Conservation (phyloP, 345 rosid genomes). For the Camelina hispida region DNA sequence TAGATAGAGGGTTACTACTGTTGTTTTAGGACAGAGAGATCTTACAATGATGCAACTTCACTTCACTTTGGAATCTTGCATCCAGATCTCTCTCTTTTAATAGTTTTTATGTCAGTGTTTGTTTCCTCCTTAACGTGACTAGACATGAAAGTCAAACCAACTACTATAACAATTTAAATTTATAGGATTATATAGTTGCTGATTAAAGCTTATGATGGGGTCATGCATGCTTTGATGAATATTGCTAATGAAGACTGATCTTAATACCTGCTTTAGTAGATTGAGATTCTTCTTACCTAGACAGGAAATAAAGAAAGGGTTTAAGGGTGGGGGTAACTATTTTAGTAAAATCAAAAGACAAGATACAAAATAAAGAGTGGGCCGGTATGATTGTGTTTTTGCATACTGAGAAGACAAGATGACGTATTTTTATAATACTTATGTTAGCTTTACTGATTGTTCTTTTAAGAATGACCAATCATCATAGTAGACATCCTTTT, state of each 20-base stretch:
- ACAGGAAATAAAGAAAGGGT: constrained; percentile 22
- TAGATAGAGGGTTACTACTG: constrained; percentile 17
- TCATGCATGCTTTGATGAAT: constrained; percentile 34
- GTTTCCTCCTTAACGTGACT: constrained; percentile 36
- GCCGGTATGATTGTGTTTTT: constrained; percentile 33
- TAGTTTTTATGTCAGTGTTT: constrained; percentile 39
- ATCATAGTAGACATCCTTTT: constrained; percentile 26
- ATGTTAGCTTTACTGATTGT: constrained; percentile 33
- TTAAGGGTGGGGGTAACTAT: constrained; percentile 28
- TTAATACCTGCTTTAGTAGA: constrained; percentile 38
- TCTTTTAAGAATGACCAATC: constrained; percentile 35
- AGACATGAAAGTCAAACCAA: constrained; percentile 37
- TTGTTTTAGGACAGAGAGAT: constrained; percentile 34
- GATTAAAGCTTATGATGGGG: constrained; percentile 18
- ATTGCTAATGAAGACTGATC: constrained; percentile 37
- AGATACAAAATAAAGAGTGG: constrained; percentile 11
- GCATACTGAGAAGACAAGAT: constrained; percentile 31
- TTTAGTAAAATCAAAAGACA: constrained; percentile 26
- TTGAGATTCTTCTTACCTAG: constrained; percentile 32
- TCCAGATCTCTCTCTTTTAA: constrained; percentile 31
- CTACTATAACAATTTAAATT: constrained; percentile 7
- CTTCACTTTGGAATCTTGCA: constrained; percentile 39
- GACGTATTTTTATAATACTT: constrained; percentile 1
- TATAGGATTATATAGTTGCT: background rate
- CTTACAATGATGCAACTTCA: constrained; percentile 29